These are phyloP conservation scores for Fraxinus pennsylvanica DNA, from an alignment of 257 asterid species.

Conservation along the genomic window DNA sequence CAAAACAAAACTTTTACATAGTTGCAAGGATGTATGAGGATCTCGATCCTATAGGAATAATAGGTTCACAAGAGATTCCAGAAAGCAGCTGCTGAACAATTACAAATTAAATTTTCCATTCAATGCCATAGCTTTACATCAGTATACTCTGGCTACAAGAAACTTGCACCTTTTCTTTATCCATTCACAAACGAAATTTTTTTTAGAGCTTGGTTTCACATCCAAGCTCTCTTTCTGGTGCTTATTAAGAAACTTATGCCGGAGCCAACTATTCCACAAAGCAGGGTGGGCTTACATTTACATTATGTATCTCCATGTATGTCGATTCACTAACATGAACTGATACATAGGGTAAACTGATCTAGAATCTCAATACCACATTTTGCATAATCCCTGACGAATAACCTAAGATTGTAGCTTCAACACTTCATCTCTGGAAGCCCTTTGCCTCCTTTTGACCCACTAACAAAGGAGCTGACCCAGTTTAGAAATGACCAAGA, in stretches of 20 bases:
- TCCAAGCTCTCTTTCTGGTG: not conserved
- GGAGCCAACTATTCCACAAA: not conserved
- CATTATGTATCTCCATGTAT: not conserved
- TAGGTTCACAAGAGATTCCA: not conserved
- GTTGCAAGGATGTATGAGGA: slow-evolving; percentile 25
- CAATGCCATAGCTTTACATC: not conserved
- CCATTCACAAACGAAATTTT: not conserved
- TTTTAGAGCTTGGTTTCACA: not conserved
- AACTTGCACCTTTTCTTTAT: not conserved
- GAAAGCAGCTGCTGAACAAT: not conserved
- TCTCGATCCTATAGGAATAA: not conserved
- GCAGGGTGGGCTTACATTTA: not conserved
- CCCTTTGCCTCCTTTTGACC: not conserved
- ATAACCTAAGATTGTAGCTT: not conserved
- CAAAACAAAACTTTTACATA: slow-evolving; percentile 31
- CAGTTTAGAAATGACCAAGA: not conserved
- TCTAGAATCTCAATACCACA: not conserved
- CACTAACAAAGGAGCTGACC: not conserved
- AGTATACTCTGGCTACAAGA: not conserved
- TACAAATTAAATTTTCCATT: not conserved
- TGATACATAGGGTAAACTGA: not conserved
- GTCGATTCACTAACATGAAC: not conserved
- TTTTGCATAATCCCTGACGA: not conserved
- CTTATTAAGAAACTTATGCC: slow-evolving; percentile 7
- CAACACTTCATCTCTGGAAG: not conserved